Conservation (phyloP, 371 early-diverging fungal genomes). For the Entomophthora muscae region DNA sequence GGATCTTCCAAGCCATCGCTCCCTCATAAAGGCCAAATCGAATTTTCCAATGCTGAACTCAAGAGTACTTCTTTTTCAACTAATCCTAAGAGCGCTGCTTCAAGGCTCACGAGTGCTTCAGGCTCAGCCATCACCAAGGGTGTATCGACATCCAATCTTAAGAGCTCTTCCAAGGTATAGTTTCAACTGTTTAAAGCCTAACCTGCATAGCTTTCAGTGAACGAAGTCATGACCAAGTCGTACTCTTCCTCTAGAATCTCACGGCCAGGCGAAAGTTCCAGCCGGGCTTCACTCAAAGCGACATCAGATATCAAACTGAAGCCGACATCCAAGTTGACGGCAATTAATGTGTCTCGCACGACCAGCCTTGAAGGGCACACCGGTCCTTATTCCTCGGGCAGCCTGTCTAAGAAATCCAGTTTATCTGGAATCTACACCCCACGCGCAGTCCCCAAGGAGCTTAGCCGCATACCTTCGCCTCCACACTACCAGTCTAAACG, state of each 20-base stretch:
- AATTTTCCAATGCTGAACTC: background rate
- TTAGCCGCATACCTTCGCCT: constrained; percentile 1
- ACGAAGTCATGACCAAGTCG: too few species aligned
- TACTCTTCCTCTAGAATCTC: too few species aligned
- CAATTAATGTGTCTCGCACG: background rate
- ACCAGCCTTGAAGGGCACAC: background rate
- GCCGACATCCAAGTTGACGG: background rate
- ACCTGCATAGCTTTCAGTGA: too few species aligned
- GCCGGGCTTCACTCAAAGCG: background rate
- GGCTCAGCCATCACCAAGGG: constrained; percentile 2
- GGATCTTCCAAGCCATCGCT: background rate
- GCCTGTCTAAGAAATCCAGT: background rate
- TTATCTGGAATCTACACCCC: background rate
- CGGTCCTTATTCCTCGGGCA: background rate
- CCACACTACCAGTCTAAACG: background rate
- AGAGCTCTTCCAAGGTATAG: background rate
- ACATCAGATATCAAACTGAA: background rate
- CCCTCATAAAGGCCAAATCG: background rate
- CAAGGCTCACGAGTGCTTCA: background rate
- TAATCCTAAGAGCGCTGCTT: background rate
- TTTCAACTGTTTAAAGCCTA: too few species aligned
- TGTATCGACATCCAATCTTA: background rate
- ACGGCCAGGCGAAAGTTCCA: background rate
- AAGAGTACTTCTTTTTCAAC: background rate
- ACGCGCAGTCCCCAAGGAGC: constrained; percentile 3